phyloP scores from a whole-genome alignment of 345 rosid genomes.

The Eucalyptus guilfoylei region DNA sequence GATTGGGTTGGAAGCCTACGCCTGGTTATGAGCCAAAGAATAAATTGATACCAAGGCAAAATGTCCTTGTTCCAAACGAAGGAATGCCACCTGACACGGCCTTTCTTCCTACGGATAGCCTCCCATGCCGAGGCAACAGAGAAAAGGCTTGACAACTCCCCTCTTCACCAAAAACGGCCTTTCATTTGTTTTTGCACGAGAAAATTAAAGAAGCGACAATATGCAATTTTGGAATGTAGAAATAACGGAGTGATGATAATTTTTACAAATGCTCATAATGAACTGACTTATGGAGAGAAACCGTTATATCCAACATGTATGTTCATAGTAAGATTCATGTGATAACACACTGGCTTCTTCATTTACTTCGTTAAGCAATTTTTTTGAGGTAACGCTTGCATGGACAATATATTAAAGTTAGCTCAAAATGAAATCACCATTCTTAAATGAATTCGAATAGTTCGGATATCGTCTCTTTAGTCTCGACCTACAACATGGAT shows the following conservation, averaged over 20 bases:
- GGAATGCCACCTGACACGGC: too few relatives aligned
- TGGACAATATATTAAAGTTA: neutral
- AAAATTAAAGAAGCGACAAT: too few relatives aligned
- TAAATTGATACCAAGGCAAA: too few relatives aligned
- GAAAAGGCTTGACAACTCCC: too few relatives aligned
- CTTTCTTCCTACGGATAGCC: too few relatives aligned
- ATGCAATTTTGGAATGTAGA: neutral
- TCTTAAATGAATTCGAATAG: neutral
- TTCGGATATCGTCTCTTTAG: fast-evolving
- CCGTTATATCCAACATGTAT: neutral
- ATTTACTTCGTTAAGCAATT: neutral
- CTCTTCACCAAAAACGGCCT: too few relatives aligned
- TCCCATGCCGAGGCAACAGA: too few relatives aligned
- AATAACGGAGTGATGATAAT: neutral
- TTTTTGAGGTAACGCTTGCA: neutral
- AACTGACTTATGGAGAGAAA: neutral
- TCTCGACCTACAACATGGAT: neutral
- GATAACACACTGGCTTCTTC: neutral
- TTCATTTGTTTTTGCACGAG: neutral
- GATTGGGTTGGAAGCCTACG: too few relatives aligned
- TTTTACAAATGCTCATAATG: neutral
- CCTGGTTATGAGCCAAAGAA: too few relatives aligned
- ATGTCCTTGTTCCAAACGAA: too few relatives aligned
- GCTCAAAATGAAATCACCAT: fast-evolving
- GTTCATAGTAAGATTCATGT: neutral